Base-by-base conservation (phyloP, 352 stramenopile species). In the Globisporangium ultimum region DNA sequence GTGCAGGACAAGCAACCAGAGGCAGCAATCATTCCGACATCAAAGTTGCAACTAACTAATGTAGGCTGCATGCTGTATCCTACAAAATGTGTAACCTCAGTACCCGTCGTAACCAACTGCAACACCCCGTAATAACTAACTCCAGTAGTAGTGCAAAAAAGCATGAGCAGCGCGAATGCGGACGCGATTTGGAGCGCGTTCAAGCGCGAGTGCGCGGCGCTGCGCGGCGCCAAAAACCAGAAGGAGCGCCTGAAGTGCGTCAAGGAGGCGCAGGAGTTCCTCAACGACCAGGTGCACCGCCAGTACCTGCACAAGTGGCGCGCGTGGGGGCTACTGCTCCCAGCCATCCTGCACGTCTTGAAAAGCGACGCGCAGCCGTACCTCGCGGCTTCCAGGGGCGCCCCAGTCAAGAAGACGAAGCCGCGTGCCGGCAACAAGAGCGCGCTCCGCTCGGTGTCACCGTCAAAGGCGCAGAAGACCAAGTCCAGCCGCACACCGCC, bases 261-360 rank as follows among this genome's bases (percentile, higher is more conserved):
- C 10, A 53, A 66, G 6, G 55, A 82, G 22, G 42, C 80, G 20
- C 74, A 88, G 67, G 48, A 18, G 14, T 90, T 89, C 47, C 57
- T 94, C 49, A 64, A 57, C 28, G 70, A 84, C 50, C 65, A 86
- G n/a, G 55, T 53, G 40, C 67, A 61, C 36, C 80, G 80, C 18
- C 66, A 77, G 47, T 67, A 76, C 42, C 70, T 94, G 46, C 82
- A 89, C 62, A 83, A 82, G 52, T 94, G 82, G 84, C 75, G 75
- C 52, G 74, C 65, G 11, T 94, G 84, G 84, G 80, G 80, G 6
- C 71, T 78, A 50, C 47, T 92, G 32, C 63, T 92, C 34, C 72
- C 66, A 9, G 74, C 58, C 41, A 45, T 89, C 11, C 64, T 92
- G 40, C 53, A 74, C 20, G 70, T 74, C 11, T 58, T 94, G 6